Evolutionary conservation across 139 green algal species (phyloP), one percentile per base, ranked within the genome.

Genomic region (Chlamydomonas applanata): DNA sequence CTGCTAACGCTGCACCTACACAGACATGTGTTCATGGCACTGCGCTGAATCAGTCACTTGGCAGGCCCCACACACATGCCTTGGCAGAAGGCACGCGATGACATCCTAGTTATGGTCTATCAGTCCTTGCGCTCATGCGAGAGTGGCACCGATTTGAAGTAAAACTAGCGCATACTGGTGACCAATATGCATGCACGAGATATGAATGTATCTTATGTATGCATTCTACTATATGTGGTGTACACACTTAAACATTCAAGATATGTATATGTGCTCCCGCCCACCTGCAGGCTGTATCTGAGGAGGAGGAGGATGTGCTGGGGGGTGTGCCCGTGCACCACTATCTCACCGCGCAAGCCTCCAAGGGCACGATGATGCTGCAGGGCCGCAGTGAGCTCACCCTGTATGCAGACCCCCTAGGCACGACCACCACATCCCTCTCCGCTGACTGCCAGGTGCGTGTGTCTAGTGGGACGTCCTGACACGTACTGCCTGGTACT

Each of bases 371-470:
- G 27, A 60, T 56, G 49, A 59, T 69, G 45, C 33, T 85, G 67
- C 74, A 80, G 54, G 73, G 33, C 1, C 81, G 84, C 25, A 69
- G 33, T 44, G 84, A 89, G 68, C 52, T 76, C 45, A 87, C 78
- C 0, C 20, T 87, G 2, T 89, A 89, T 45, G 80, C 86, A 60
- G 84, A 89, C 79, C 52, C 71, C 11, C 53, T 77, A 13, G 84
- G 84, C 24, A 35, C 49, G 2, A 78, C 71, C 65, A 89, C 81
- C 68, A 86, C 79, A 24, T 76, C 79, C 2, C 70, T 89, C 11
- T 77, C 76, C 1, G 73, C 76, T 19, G 84, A 89, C 73, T 1
- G 81, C 30, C 83, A 88, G 74, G 82, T 73, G 14, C 2, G 67
- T 20, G 24, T 66, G 59, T 34, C n/a, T 66, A 25, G 11, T 29